Evolutionary conservation across 1,284 basidiomycete species (phyloP).

Genomic region (Ustilago lituana): DNA sequence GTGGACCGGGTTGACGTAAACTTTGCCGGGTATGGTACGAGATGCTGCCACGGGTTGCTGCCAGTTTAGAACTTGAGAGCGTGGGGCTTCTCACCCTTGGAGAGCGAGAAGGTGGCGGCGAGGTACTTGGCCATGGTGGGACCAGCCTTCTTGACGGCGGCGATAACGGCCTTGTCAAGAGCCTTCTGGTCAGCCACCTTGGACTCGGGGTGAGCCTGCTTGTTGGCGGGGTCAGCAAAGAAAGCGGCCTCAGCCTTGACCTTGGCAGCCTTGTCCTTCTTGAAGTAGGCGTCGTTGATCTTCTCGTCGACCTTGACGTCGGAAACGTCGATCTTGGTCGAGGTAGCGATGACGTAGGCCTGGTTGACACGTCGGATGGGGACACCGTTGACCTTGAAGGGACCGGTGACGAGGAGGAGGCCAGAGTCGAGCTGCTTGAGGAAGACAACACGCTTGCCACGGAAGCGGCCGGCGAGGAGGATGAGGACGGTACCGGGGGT

Average conservation of each 20-base stretch:
- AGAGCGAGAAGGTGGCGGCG: slow-evolving; percentile 90
- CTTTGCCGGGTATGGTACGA: slow-evolving; percentile 17
- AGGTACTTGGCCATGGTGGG: slow-evolving; percentile 94
- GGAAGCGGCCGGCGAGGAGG: slow-evolving; percentile 95
- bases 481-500: slow-evolving; percentile 95
- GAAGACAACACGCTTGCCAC: slow-evolving; percentile 98
- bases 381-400: slow-evolving; percentile 98
- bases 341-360: slow-evolving; percentile 98
- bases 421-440: slow-evolving; percentile 95
- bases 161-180: slow-evolving; percentile 83
- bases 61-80: slow-evolving; percentile 79
- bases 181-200: slow-evolving; percentile 92
- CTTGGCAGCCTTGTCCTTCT: slow-evolving; percentile 73
- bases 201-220: slow-evolving; percentile 87
- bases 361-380: slow-evolving; percentile 98
- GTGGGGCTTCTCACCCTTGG: slow-evolving; percentile 91
- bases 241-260: slow-evolving; percentile 96
- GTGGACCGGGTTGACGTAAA: neutral
- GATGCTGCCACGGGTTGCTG: too few relatives aligned
- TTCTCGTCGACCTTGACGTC: slow-evolving; percentile 78
- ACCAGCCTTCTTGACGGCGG: slow-evolving; percentile 85
- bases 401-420: slow-evolving; percentile 93
- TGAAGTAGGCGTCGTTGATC: slow-evolving; percentile 93
- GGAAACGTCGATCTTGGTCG: slow-evolving; percentile 89
- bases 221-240: slow-evolving; percentile 89